These are phyloP conservation scores for Macrophomina pseudophaseolina DNA, from an alignment of 2,329 filamentous ascomycete genomes.

Conservation along the genomic window DNA sequence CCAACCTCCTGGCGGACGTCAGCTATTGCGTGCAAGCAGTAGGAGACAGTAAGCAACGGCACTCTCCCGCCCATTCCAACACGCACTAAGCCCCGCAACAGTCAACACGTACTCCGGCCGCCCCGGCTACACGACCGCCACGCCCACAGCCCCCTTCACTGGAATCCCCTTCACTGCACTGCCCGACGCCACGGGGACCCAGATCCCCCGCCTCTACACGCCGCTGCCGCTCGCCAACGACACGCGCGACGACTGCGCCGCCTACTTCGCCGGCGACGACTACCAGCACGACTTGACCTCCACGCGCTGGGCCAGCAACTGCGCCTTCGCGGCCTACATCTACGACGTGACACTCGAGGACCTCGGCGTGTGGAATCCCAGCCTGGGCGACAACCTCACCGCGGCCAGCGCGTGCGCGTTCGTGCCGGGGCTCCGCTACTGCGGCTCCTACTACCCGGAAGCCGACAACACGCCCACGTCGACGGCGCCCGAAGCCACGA, in stretches of 20 bases:
- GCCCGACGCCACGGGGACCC: neutral
- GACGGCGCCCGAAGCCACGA: neutral
- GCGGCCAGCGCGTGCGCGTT: neutral
- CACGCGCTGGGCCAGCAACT: slow-evolving; percentile 18
- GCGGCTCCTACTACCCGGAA: neutral
- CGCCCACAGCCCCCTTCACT: neutral
- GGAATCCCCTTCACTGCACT: neutral
- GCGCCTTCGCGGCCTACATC: slow-evolving; percentile 18
- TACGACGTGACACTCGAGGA: slow-evolving; percentile 6
- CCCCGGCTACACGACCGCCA: slow-evolving; percentile 24
- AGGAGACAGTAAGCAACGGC: slow-evolving; percentile 31
- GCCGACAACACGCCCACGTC: neutral
- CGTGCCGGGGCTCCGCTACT: neutral
- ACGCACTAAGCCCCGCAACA: no score
- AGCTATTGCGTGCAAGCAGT: slow-evolving; percentile 44
- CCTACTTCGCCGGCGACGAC: slow-evolving; percentile 31
- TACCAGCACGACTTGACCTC: slow-evolving; percentile 28
- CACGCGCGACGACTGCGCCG: slow-evolving; percentile 33
- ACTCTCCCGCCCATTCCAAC: no score
- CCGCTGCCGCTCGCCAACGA: slow-evolving; percentile 31
- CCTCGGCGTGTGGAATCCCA: neutral
- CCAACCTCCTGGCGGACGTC: slow-evolving; percentile 39
- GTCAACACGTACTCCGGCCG: slow-evolving; percentile 30
- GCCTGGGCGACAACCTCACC: neutral
- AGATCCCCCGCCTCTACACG: neutral